These are phyloP conservation scores for Zalaria obscura DNA, from an alignment of 2,329 filamentous ascomycete species.

Conservation along the genomic window DNA sequence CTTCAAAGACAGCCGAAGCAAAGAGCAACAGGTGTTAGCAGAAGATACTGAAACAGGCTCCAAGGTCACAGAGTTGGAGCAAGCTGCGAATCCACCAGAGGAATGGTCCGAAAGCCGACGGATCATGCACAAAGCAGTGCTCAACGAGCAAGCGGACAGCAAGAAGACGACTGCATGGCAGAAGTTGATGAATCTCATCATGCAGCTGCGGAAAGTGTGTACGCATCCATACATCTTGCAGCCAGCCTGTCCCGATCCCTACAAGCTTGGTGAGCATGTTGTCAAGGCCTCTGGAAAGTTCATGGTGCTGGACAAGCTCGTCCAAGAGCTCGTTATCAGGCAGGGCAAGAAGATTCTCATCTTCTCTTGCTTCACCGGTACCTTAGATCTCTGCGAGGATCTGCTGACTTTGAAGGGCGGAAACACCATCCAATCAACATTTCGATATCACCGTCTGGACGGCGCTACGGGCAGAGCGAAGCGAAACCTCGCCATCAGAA, in stretches of 20 bases:
- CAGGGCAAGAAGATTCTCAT: slow-evolving; percentile 40
- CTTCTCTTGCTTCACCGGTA: slow-evolving; percentile 41
- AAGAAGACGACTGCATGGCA: slow-evolving; percentile 15
- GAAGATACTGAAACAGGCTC: slow-evolving; percentile 22
- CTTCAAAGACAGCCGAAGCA: slow-evolving; percentile 32
- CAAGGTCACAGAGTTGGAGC: slow-evolving; percentile 13
- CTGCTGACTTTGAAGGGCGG: slow-evolving; percentile 31
- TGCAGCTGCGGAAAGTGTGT: slow-evolving; percentile 42
- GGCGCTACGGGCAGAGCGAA: slow-evolving; percentile 33
- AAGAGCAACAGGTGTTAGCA: slow-evolving; percentile 25
- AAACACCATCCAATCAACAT: slow-evolving; percentile 18
- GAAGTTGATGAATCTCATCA: slow-evolving; percentile 38
- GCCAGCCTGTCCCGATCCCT: slow-evolving; percentile 30
- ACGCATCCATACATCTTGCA: slow-evolving; percentile 40
- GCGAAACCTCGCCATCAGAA: slow-evolving; percentile 37
- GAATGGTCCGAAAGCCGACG: slow-evolving; percentile 33
- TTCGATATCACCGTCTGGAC: slow-evolving; percentile 36
- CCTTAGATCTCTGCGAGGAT: slow-evolving; percentile 38
- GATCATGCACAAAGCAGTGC: slow-evolving; percentile 25
- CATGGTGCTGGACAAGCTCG: slow-evolving; percentile 37
- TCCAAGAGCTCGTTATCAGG: slow-evolving; percentile 34
- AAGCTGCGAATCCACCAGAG: slow-evolving; percentile 14
- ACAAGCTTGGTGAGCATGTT: slow-evolving; percentile 31
- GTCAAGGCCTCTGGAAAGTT: slow-evolving; percentile 41
- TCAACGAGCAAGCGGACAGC: slow-evolving; percentile 16